Evolutionary conservation across 768 basidiomycete species (phyloP), one percentile per base, ranked within the genome.

Genomic region (Trametopsis cervina): DNA sequence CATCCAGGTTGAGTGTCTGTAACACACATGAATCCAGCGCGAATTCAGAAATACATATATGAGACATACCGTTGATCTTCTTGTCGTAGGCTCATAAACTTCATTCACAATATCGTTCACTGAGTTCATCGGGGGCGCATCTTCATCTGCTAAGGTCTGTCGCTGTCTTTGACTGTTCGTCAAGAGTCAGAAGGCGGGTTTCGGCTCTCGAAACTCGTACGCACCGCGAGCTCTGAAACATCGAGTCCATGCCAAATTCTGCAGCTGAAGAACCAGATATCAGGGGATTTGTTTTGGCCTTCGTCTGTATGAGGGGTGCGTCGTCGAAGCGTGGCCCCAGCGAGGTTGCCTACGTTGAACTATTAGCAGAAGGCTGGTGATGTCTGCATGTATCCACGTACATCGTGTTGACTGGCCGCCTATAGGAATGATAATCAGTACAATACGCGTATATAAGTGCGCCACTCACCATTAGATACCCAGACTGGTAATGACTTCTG

Each of bases 161-260:
- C 82, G 71, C 54, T 80, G 77, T 52, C 83, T 78, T 49, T 21
- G 38, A 44, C 52, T 25, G 59, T 49, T 48, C 42, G 20, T 27
- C 51, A 44, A 49, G n/a, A 40, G 40, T 15, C 13, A 60, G n/a
- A 33, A 1, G 15, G 6, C 15, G 29, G 29, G n/a, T n/a, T n/a
- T n/a, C 29, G 9, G 15, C 29, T 33, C 29, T 7, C 29, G 46
- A 3, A 15, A 58, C 51, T n/a, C n/a, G n/a, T n/a, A 35, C 69
- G 35, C 49, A 80, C 82, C 77, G 74, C 35, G 81, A 72, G 54
- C 78, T 86, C 62, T 87, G 79, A 55, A 89, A 89, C 87, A 89
- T 87, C 18, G 87, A 87, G 52, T 87, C 85, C 68, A 85, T 80
- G 2, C 88, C 88, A 66, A 88, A 89, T 51, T 87, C 84, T 15